A percentile compares a stretch with the other conserved stretches of the same genome.
Evolutionary conservation across 306 rosid genomes (phyloP).

Genomic region (Vicia sativa): DNA sequence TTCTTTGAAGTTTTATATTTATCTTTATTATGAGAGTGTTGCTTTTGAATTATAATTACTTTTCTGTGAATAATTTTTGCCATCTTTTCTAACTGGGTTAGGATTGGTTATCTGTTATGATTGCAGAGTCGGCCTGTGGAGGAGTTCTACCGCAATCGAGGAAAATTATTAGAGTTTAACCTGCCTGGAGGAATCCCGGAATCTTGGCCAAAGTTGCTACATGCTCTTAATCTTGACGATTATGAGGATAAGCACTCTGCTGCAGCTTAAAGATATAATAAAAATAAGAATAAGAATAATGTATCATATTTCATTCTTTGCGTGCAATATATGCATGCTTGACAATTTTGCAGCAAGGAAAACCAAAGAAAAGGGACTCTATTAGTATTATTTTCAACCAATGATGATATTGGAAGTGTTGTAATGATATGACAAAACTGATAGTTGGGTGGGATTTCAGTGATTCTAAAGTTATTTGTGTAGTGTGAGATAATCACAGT

Average conservation of each 20-base stretch:
- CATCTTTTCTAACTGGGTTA: slow-evolving; percentile 12
- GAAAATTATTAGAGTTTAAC: slow-evolving; percentile 86
- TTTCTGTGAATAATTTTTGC: slow-evolving; percentile 11
- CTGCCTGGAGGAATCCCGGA: slow-evolving; percentile 97
- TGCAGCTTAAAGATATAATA: slow-evolving; percentile 58
- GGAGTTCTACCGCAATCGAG: slow-evolving; percentile 72
- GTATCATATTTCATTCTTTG: slow-evolving; percentile 54
- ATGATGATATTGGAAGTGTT: slow-evolving; percentile 37
- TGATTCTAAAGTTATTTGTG: slow-evolving; percentile 29
- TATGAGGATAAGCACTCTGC: slow-evolving; percentile 71
- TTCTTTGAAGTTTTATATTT: slow-evolving; percentile 12
- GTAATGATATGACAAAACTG: slow-evolving; percentile 36
- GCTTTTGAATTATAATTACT: slow-evolving; percentile 1
- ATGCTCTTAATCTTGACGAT: slow-evolving; percentile 84
- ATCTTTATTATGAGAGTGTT: slow-evolving; percentile 6
- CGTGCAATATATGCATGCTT: slow-evolving; percentile 50
- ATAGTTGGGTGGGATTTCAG: slow-evolving; percentile 24
- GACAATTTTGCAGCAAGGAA: slow-evolving; percentile 53
- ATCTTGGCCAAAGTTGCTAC: slow-evolving; percentile 96
- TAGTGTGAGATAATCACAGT: slow-evolving; percentile 22
- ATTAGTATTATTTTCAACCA: slow-evolving; percentile 33
- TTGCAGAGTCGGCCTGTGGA: slow-evolving; percentile 87
- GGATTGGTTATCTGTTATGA: slow-evolving; percentile 27
- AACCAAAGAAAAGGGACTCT: slow-evolving; percentile 34
- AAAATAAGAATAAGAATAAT: slow-evolving; percentile 43